Evolutionary conservation across 805 yeast species (phyloP), one percentile per base, ranked within the genome.

Genomic region (Yarrowia yakushimensis): DNA sequence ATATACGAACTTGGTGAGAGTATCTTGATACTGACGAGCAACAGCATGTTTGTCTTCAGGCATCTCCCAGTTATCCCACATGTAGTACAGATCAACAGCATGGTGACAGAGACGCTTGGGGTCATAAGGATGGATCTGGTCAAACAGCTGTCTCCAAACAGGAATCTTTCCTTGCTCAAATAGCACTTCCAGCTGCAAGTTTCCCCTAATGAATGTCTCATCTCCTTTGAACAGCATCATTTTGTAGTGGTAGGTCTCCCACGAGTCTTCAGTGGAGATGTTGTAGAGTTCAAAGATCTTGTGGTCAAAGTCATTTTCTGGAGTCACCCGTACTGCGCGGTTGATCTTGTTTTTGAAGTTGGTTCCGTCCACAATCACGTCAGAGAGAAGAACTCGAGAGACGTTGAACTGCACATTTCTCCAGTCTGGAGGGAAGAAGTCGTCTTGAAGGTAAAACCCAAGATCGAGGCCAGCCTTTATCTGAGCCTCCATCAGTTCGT

Each of bases 221-320:
- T 48, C 55, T 18, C 55, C 55, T 30, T 48, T 48, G 39, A 48
- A 48, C 20, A 48, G 39, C 55, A 48, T 48, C 39, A 48, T 48
- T 5, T 48, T 48, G 30, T 48, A 48, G 36, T 48, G 55, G 30
- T 48, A 48, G 20, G 15, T 20, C 30, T 48, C 13, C 55, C 55
- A 48, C 1, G 55, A n/a, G 12, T 48, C 55, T 4, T 31, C 55
- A 4, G 55, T 31, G 7, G 55, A 48, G 28, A 48, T 22, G 18
- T 48, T 33, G 55, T 48, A 48, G 30, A 48, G 28, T 15, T 48
- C 30, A 6, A 48, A 48, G 28, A 48, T 15, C 30, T 48, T 31
- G 30, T n/a, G 37, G 28, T 48, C 55, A 33, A 48, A 48, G n/a
- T 48, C 55, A 11, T 15, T 48, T 22, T 48, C 55, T 9, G 55